phyloP scores from a whole-genome alignment of 768 basidiomycete genomes.

The Mycena latifolia region DNA sequence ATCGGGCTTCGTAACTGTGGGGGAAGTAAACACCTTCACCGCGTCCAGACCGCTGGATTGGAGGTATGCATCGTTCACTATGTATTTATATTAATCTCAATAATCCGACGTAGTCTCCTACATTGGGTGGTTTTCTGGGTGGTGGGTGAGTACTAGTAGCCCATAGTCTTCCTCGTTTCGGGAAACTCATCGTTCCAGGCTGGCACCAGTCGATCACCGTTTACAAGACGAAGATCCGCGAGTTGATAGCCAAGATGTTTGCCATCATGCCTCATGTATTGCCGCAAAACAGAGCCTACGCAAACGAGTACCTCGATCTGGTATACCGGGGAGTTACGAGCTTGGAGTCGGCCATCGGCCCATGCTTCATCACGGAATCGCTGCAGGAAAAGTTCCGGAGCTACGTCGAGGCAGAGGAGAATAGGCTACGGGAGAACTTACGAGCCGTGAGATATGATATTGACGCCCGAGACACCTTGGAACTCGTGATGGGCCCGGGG shows the following conservation, averaged over 20 bases:
- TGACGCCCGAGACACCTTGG: constrained; percentile 42
- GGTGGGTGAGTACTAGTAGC: too few species aligned
- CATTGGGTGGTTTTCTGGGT: constrained; percentile 51
- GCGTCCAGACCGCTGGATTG: constrained; percentile 41
- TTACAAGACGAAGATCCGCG: constrained; percentile 36
- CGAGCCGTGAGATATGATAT: constrained; percentile 42
- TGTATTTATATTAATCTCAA: background rate
- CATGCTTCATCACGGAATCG: constrained; percentile 29
- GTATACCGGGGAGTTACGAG: constrained; percentile 20
- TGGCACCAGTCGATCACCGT: too few species aligned
- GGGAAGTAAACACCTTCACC: constrained; percentile 47
- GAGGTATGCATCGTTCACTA: constrained; percentile 37
- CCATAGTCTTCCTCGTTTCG: too few species aligned
- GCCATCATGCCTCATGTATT: constrained; percentile 24
- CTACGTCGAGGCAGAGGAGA: constrained; percentile 41
- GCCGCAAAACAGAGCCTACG: constrained; percentile 39
- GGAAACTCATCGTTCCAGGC: too few species aligned
- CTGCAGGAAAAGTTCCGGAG: constrained; percentile 39
- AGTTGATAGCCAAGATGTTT: constrained; percentile 38
- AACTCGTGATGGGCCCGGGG: constrained; percentile 46
- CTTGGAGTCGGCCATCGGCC: constrained; percentile 30
- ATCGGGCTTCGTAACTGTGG: constrained; percentile 47
- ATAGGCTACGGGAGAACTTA: constrained; percentile 39
- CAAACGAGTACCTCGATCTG: constrained; percentile 40
- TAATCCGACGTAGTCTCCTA: constrained; percentile 36